phyloP scores from a whole-genome alignment of 2,329 filamentous ascomycete genomes.

The Alternaria brassicicola region DNA sequence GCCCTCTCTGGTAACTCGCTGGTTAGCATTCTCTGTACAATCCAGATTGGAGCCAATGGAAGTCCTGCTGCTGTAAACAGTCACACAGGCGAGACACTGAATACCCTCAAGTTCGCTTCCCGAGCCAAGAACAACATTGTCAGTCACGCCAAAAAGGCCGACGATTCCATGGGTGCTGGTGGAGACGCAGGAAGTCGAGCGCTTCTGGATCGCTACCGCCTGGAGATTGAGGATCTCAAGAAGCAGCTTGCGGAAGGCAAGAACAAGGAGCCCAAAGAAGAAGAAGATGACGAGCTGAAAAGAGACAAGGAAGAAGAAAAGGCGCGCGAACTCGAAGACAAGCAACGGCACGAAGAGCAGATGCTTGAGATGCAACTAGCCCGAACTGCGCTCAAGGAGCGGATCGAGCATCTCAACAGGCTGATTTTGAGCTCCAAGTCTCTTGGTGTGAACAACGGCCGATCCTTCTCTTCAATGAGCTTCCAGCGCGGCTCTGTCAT shows the following conservation, averaged over 20 bases:
- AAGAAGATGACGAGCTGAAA: constrained; percentile 56
- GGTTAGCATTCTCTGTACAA: constrained; percentile 96
- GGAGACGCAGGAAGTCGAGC: constrained; percentile 83
- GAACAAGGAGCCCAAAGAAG: constrained; percentile 64
- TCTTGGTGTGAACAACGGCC: constrained; percentile 77
- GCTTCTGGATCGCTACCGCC: constrained; percentile 86
- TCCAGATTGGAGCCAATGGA: constrained; percentile 81
- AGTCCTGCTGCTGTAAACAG: constrained; percentile 72
- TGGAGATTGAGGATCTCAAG: constrained; percentile 86
- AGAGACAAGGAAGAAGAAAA: constrained; percentile 72
- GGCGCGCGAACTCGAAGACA: constrained; percentile 72
- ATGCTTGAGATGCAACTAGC: constrained; percentile 98
- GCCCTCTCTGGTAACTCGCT: constrained; percentile 92
- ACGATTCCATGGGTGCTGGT: constrained; percentile 81
- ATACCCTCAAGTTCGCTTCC: constrained; percentile 95
- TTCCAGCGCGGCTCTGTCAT: constrained; percentile 48
- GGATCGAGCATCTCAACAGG: constrained; percentile 95
- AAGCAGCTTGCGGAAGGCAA: constrained; percentile 79
- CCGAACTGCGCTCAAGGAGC: constrained; percentile 91
- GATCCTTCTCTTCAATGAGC: constrained; percentile 51
- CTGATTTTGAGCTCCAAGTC: constrained; percentile 96
- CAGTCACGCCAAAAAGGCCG: constrained; percentile 92
- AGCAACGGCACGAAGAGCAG: constrained; percentile 91
- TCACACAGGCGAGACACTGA: constrained; percentile 87
- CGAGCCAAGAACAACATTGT: constrained; percentile 98